Conservation (phyloP, 352 stramenopile genomes). For the Globisporangium ultimum region DNA sequence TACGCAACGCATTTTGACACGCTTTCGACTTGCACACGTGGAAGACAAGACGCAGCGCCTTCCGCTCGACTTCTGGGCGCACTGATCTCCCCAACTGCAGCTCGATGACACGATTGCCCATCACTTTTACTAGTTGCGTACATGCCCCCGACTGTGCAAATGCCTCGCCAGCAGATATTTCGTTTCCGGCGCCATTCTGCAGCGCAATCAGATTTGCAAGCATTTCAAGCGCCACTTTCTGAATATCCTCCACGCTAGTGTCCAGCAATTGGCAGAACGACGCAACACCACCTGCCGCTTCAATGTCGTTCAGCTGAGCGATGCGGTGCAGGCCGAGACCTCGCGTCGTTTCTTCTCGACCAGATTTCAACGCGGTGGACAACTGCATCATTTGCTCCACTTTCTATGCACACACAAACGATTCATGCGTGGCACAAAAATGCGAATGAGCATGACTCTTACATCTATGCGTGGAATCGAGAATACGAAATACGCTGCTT, state of each 20-base stretch:
- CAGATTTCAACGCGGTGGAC: conserved; percentile 44
- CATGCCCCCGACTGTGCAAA: conserved; percentile 66
- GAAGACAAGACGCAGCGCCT: conserved; percentile 69
- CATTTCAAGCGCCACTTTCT: conserved; percentile 66
- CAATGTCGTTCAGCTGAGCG: conserved; percentile 82
- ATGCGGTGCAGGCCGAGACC: conserved; percentile 75
- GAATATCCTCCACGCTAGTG: conserved; percentile 47
- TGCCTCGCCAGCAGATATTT: conserved; percentile 54
- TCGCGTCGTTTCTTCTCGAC: conserved; percentile 52
- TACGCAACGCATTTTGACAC: conserved; percentile 67
- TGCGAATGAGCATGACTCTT: neutral
- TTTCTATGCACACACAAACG: conserved; percentile 28
- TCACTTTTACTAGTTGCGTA: conserved; percentile 46
- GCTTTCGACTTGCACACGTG: conserved; percentile 61
- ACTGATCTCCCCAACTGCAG: conserved; percentile 38
- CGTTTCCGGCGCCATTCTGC: conserved; percentile 67
- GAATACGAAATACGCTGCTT: neutral
- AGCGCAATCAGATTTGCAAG: conserved; percentile 73
- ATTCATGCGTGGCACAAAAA: neutral
- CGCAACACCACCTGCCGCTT: conserved; percentile 66
- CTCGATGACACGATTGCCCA: conserved; percentile 60
- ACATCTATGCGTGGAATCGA: neutral
- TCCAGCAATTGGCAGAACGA: conserved; percentile 71
- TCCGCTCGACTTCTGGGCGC: conserved; percentile 61
- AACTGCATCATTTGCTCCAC: conserved; percentile 69